Evolutionary conservation across 306 rosid species (phyloP), one percentile per base, ranked within the genome.

Genomic region (Luffa aegyptiaca): DNA sequence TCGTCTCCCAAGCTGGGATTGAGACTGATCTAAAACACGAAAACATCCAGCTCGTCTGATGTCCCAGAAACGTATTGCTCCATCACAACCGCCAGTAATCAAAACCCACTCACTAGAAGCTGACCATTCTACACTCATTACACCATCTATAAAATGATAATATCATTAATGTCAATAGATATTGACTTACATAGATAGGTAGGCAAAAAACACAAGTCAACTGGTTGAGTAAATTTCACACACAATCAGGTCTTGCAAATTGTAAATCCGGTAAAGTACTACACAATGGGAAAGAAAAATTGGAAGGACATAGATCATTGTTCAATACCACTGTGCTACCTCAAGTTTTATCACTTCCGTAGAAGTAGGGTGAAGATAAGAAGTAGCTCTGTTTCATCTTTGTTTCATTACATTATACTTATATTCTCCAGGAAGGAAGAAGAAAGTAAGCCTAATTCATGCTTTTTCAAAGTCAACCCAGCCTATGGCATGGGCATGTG

Each of bases 11-110:
- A 95, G 96, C 86, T 95, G 99, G 58, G 96, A 90, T 51, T 80
- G 89, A 61, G 97, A 90, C 82, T 95, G 99, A 82, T 95, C 93
- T 84, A 95, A 86, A 84, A 95, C 88, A 69, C 35, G 89, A 86
- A 88, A 95, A 89, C 94, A 90, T 66, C 97, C 96, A 39, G 99
- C 94, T 26, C 96, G 93, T 75, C 99, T 90, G 75, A 95, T 91
- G 86, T 95, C 97, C 99, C 99, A 93, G 82, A 95, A 95, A 12
- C 94, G 97, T 80, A 93, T 89, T 55, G 99, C 99, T 72, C 99
- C 99, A 86, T 95, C 97, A 66, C 97, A 91, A 69, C 99, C 97
- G 36, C 99, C 99, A 26, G 97, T 95, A 64, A 93, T 80, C 79
- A 95, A 87, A 80, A 90, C 85, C 97, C 97, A 93, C 83, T 95